phyloP scores from a whole-genome alignment of 768 basidiomycete species.

The Aureoboletus auriporus region DNA sequence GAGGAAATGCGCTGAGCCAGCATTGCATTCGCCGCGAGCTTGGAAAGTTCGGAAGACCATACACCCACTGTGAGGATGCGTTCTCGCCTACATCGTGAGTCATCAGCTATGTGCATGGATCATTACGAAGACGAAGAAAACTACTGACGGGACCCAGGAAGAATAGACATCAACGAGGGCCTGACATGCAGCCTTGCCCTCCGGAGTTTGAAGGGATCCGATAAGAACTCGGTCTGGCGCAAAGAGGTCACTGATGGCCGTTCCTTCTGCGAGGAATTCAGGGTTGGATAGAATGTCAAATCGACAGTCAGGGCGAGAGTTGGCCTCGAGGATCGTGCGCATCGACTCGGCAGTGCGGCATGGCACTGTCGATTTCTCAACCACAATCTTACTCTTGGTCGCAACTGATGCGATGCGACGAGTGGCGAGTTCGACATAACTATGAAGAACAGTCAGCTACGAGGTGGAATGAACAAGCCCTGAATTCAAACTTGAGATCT shows the following conservation, averaged over 20 bases:
- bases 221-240: slow-evolving; percentile 94
- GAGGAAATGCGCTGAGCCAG: slow-evolving; percentile 98
- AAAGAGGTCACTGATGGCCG: slow-evolving; percentile 88
- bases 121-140: neutral
- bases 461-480: slow-evolving; percentile 2
- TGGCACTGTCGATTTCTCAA: slow-evolving; percentile 98
- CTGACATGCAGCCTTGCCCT: slow-evolving; percentile 78
- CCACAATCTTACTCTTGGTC: slow-evolving; percentile 91
- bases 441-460: slow-evolving; percentile 30
- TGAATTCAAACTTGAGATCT: slow-evolving; percentile 82
- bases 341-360: slow-evolving; percentile 98
- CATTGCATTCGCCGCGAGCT: slow-evolving; percentile 99
- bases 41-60: slow-evolving; percentile 98
- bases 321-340: slow-evolving; percentile 98
- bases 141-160: slow-evolving; percentile 91
- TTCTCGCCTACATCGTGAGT: slow-evolving; percentile 44
- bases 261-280: slow-evolving; percentile 98
- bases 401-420: slow-evolving; percentile 93
- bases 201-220: slow-evolving; percentile 86
- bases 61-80: slow-evolving; percentile 91
- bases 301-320: slow-evolving; percentile 84
- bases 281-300: slow-evolving; percentile 99
- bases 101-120: neutral
- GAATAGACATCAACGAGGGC: slow-evolving; percentile 80
- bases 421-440: slow-evolving; percentile 96